phyloP scores from a whole-genome alignment of 495 filamentous ascomycete species.

The Bombardia bombarda region DNA sequence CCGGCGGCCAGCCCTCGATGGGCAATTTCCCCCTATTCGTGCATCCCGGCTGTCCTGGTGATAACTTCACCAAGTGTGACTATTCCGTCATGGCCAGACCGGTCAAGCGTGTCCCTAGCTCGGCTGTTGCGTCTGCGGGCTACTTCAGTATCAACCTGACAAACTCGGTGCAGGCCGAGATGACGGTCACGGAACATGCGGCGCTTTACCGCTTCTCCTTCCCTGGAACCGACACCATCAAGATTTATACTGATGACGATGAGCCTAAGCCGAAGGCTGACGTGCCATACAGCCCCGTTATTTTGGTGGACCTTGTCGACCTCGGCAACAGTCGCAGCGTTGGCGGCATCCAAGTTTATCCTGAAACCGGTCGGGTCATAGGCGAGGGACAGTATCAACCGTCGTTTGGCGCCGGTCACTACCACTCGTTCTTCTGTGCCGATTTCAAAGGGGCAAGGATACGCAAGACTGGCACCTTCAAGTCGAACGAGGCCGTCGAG shows the following conservation, averaged over 20 bases:
- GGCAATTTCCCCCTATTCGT: constrained; percentile 73
- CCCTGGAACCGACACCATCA: constrained; percentile 18
- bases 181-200: constrained; percentile 58
- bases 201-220: constrained; percentile 67
- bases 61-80: constrained; percentile 53
- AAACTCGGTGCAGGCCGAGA: constrained; percentile 58
- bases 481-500: constrained; percentile 34
- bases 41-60: constrained; percentile 55
- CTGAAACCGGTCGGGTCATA: constrained; percentile 46
- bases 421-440: constrained; percentile 53
- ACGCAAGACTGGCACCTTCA: constrained; percentile 48
- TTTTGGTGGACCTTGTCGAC: constrained; percentile 59
- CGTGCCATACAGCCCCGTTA: constrained; percentile 47
- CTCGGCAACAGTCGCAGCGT: constrained; percentile 49
- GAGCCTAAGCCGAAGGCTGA: neutral
- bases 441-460: constrained; percentile 59
- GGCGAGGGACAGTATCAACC: constrained; percentile 57
- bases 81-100: constrained; percentile 46
- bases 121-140: constrained; percentile 52
- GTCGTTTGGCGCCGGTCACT: constrained; percentile 60
- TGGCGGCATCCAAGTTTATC: constrained; percentile 47
- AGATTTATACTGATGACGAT: constrained; percentile 1
- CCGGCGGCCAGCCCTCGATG: constrained; percentile 52
- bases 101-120: constrained; percentile 37
- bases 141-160: constrained; percentile 59